Conservation (phyloP, 495 filamentous ascomycete species). For the Cercophora sp. region DNA sequence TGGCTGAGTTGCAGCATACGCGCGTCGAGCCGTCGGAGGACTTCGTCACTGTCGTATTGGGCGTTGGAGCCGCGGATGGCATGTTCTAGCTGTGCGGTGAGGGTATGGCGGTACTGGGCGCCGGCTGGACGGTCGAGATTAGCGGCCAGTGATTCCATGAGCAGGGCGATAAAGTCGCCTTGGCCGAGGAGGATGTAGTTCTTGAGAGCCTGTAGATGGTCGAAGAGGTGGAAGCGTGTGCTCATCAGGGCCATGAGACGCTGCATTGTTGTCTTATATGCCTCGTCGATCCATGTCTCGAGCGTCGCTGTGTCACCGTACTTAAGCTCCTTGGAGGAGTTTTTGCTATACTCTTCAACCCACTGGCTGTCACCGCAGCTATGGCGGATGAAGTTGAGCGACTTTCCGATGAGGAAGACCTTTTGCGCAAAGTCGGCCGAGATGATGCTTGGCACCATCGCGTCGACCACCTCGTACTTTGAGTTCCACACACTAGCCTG, state of each 20-base stretch:
- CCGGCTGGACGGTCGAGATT: conserved; percentile 95
- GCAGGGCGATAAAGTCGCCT: conserved; percentile 93
- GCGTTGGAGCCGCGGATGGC: conserved; percentile 96
- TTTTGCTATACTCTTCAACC: conserved; percentile 96
- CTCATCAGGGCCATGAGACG: conserved; percentile 92
- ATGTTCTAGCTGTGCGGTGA: conserved; percentile 96
- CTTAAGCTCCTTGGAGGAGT: conserved; percentile 81
- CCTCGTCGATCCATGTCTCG: conserved; percentile 90
- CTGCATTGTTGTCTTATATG: conserved; percentile 96
- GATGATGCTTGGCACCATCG: conserved; percentile 89
- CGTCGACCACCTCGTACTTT: conserved; percentile 83
- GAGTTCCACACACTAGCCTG: conserved; percentile 96
- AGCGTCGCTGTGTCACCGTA: conserved; percentile 94
- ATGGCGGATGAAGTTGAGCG: conserved; percentile 95
- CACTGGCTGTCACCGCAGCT: conserved; percentile 89
- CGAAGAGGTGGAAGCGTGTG: conserved; percentile 87
- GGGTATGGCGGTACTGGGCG: conserved; percentile 87
- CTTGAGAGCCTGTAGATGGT: conserved; percentile 88
- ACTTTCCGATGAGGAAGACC: conserved; percentile 95
- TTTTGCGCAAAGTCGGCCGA: conserved; percentile 90
- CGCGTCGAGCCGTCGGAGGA: conserved; percentile 86
- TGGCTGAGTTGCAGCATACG: conserved; percentile 93
- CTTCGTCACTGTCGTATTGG: conserved; percentile 91
- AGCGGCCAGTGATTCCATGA: conserved; percentile 93
- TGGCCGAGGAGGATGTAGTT: conserved; percentile 92